Conservation (phyloP, 2,329 filamentous ascomycete genomes). For the Beauveria sp. region DNA sequence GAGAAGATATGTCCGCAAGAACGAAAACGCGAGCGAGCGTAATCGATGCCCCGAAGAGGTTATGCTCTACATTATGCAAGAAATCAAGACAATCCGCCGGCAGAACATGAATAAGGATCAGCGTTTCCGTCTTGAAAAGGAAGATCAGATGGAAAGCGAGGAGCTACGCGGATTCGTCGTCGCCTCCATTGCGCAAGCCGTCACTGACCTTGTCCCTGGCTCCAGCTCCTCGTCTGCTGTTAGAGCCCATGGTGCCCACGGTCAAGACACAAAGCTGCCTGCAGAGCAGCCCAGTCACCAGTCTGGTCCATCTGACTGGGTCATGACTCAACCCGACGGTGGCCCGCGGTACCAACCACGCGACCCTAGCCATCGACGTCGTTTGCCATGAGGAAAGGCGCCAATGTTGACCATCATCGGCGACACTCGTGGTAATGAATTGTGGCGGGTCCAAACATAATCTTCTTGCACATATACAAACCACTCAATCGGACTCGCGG, state of each 20-base stretch:
- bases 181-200: constrained; percentile 63
- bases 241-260: constrained; percentile 20
- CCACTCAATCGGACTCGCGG: neutral
- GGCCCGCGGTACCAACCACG: constrained; percentile 35
- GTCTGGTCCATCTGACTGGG: constrained; percentile 43
- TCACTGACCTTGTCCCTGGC: constrained; percentile 59
- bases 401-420: neutral
- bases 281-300: constrained; percentile 50
- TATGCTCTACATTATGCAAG: constrained; percentile 81
- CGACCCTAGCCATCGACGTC: constrained; percentile 36
- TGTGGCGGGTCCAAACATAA: constrained; percentile 14
- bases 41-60: constrained; percentile 82
- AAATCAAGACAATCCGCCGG: constrained; percentile 79
- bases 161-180: constrained; percentile 70
- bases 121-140: constrained; percentile 71
- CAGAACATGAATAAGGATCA: constrained; percentile 81
- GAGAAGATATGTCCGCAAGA: constrained; percentile 62
- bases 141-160: constrained; percentile 67
- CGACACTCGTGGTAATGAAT: constrained; percentile 7
- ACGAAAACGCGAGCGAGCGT: constrained; percentile 64
- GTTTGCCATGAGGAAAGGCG: constrained; percentile 23
- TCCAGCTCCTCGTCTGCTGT: constrained; percentile 22
- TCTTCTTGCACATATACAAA: constrained; percentile 13
- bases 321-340: constrained; percentile 39
- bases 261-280: constrained; percentile 53